Evolutionary conservation across 2,329 filamentous ascomycete species (phyloP), one percentile per base, ranked within the genome.

Genomic region (Ceratocystis colombiana): DNA sequence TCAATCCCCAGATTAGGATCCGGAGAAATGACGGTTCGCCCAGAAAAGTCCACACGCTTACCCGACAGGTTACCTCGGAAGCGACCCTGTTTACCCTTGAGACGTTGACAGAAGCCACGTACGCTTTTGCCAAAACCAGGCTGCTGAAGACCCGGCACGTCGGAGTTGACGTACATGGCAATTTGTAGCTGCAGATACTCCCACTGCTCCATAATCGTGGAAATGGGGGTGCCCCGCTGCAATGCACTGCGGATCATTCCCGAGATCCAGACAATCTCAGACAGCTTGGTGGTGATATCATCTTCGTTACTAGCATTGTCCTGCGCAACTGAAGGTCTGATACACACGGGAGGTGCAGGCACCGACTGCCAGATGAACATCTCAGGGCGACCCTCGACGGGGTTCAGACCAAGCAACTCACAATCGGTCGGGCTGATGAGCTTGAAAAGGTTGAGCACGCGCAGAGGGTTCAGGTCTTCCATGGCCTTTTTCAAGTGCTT

Each of bases 341-440:
- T 96, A 71, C 90, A 95, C 5, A 97, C 89, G 0, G 94, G 94
- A 1, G 94, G 93, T 0, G 93, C 93, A 0, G 94, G 94, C 45
- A 99, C 82, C 72, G 91, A 96, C 73, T 96, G 92, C 94, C 94
- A 99, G 57, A 99, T 85, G 74, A 97, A 95, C 86, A 96, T 96
- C 74, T 99, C 94, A 0, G 94, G 94, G 20, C 92, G 84, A 10
- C 90, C 90, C 71, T 96, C 91, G 15, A 84, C 81, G 1, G 92
- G 89, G 72, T 96, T 87, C 71, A 99, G 84, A 3, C 93, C 93
- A 1, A 99, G 80, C 25, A 99, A 80, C 75, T 97, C 92, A 74
- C 93, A 96, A 74, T 99, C 94, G 6, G 84, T 84, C 1, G 88
- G 84, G 12, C 85, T 87, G 66, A 99, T 90, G 72, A 88, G 86